Base-by-base conservation (phyloP, 2,329 filamentous ascomycete genomes). In the Xylariaceae sp. region DNA sequence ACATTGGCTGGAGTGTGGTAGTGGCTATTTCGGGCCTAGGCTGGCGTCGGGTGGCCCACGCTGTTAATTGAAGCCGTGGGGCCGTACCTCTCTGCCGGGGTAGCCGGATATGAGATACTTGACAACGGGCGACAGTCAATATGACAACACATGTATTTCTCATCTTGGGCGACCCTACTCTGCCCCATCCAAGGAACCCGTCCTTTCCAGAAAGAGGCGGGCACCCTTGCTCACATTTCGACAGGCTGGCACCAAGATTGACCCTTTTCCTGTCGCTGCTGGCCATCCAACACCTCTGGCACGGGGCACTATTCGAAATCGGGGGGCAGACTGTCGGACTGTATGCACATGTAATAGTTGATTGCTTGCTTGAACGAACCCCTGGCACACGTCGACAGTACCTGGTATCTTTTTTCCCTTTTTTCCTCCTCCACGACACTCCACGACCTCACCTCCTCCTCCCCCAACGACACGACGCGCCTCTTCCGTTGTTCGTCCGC, bases 401-500 rank as follows among this genome's bases (percentile, higher is more conserved):
- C 48, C 46, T 48, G 46, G 50, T 47, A 48, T 42, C 31, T 43
- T 47, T 51, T 48, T 55, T 56, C 50, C 50, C 22, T 55, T 53
- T n/a, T 28, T 28, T 28, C 22, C 22, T 28, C 22, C 22, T 28
- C 22, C 22, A 28, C 22, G 22, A 28, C 22, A 28, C 7, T 28
- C 4, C 22, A 28, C 22, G 52, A 48, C 57, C 49, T 42, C 45
- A 57, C 58, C 51, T 51, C 53, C 47, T 52, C 36, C 45, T 51
- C 31, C 51, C 34, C 34, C 34, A 14, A 14, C 48, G 22, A 28
- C 56, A 57, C 58, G 56, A 60, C 58, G 58, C 58, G 57, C 57
- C 42, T 44, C 52, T 36, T 57, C 54, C 48, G 22, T 28, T 56
- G 47, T 54, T 59, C 56, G 54, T 54, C 54, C 45, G 47, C 22